These are phyloP conservation scores for Xylariales sp. DNA, from an alignment of 2,329 filamentous ascomycete species.

Conservation along the genomic window DNA sequence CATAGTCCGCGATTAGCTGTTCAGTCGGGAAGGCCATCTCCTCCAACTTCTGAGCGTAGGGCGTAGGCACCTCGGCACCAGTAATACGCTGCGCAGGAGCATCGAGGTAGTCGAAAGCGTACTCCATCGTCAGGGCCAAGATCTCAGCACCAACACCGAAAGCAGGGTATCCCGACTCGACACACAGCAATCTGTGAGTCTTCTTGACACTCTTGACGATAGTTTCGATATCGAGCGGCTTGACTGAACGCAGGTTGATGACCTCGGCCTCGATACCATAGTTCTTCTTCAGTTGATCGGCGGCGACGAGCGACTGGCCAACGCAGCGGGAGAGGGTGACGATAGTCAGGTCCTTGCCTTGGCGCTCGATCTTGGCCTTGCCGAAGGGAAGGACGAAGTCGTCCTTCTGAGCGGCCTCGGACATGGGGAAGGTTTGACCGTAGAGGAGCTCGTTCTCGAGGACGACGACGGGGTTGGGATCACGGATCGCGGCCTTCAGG, in stretches of 20 bases:
- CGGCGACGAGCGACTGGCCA: conserved; percentile 82
- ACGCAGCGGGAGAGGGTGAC: conserved; percentile 94
- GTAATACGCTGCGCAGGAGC: conserved; percentile 91
- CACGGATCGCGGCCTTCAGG: conserved; percentile 93
- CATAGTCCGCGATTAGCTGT: conserved; percentile 79
- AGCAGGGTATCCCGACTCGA: conserved; percentile 94
- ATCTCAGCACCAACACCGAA: conserved; percentile 93
- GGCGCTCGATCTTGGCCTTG: conserved; percentile 98
- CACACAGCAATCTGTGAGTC: conserved; percentile 83
- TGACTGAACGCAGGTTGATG: conserved; percentile 95
- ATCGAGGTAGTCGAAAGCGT: conserved; percentile 95
- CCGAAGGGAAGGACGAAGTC: conserved; percentile 97
- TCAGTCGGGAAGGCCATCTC: conserved; percentile 93
- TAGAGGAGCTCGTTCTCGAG: conserved; percentile 90
- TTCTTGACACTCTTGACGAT: conserved; percentile 99
- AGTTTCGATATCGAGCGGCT: conserved; percentile 90
- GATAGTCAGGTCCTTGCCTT: conserved; percentile 92
- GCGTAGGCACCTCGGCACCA: conserved; percentile 94
- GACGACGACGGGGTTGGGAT: conserved; percentile 93
- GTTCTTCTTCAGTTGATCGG: conserved; percentile 89
- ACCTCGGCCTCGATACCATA: conserved; percentile 96
- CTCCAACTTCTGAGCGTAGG: conserved; percentile 89
- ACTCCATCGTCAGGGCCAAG: conserved; percentile 92
- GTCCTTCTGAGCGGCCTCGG: conserved; percentile 88
- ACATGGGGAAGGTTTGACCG: conserved; percentile 94